Conservation (phyloP, 345 rosid species). For the Physaria fendleri region DNA sequence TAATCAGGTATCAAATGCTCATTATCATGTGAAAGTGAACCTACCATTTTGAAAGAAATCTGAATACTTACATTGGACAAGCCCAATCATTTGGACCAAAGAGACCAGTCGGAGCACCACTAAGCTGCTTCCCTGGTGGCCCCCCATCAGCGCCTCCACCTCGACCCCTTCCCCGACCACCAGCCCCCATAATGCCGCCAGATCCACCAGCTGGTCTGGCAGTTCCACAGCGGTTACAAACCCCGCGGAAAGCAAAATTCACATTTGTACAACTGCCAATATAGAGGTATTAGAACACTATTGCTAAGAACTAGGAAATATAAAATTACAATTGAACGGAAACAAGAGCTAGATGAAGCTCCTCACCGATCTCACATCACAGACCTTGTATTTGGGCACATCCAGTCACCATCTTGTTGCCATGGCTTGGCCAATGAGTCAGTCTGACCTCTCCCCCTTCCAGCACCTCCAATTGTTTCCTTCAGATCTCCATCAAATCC, state of each 20-base stretch:
- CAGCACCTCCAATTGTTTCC: slow-evolving; percentile 49
- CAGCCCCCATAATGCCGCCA: slow-evolving; percentile 64
- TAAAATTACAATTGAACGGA: slow-evolving; percentile 8
- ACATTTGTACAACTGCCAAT: slow-evolving; percentile 91
- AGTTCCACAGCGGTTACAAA: slow-evolving; percentile 92
- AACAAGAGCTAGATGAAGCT: slow-evolving; percentile 71
- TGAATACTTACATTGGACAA: slow-evolving; percentile 87
- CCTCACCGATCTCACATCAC: slow-evolving; percentile 99
- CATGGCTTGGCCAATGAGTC: slow-evolving; percentile 78
- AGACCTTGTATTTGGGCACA: slow-evolving; percentile 99
- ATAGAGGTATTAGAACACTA: slow-evolving; percentile 27
- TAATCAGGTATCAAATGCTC: neutral
- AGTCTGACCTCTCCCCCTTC: slow-evolving; percentile 69
- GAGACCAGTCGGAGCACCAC: slow-evolving; percentile 68
- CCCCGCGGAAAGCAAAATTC: slow-evolving; percentile 97
- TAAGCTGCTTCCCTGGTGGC: slow-evolving; percentile 41
- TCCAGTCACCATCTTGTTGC: slow-evolving; percentile 99
- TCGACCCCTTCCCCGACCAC: slow-evolving; percentile 84
- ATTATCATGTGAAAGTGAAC: neutral
- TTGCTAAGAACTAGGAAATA: neutral
- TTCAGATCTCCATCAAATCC: slow-evolving; percentile 42
- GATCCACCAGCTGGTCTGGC: slow-evolving; percentile 88
- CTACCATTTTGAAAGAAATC: neutral
- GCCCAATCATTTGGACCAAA: slow-evolving; percentile 99
- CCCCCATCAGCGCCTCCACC: slow-evolving; percentile 47